Evolutionary conservation across 345 rosid genomes (phyloP).

Genomic region (Brassica juncea): DNA sequence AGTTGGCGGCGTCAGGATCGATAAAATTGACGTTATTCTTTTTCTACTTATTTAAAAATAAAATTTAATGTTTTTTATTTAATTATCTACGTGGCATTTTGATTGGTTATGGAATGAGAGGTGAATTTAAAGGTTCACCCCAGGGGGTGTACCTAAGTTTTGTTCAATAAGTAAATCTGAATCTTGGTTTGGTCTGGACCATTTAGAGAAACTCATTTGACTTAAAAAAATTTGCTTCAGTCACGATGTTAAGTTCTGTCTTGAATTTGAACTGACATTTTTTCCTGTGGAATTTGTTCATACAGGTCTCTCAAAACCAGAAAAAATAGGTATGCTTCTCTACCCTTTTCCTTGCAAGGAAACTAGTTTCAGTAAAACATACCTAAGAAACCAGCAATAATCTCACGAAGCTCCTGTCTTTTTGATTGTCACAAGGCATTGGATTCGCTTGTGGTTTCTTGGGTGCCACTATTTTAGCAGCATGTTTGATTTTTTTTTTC

Average conservation of each 20-base stretch:
- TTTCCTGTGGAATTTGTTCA: not conserved
- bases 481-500: constrained; percentile 14
- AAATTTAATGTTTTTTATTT: too few relatives aligned
- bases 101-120: too few relatives aligned
- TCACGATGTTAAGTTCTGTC: not conserved
- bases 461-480: constrained; percentile 24
- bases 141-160: too few relatives aligned
- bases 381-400: not conserved
- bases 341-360: not conserved
- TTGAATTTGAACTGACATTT: constrained; percentile 9
- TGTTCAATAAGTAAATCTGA: not conserved
- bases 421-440: constrained; percentile 40
- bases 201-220: not conserved
- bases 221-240: not conserved
- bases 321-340: constrained; percentile 1
- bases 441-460: constrained; percentile 42
- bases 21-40: too few relatives aligned
- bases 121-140: too few relatives aligned
- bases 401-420: not conserved
- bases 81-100: too few relatives aligned
- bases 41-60: too few relatives aligned
- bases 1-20: too few relatives aligned
- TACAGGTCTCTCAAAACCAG: not conserved
- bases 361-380: not conserved
- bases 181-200: not conserved